Percentiles rank a stretch among this genome's conserved stretches.
phyloP scores from a whole-genome alignment of 2,329 filamentous ascomycete species.

The Pseudogymnoascus sp. region DNA sequence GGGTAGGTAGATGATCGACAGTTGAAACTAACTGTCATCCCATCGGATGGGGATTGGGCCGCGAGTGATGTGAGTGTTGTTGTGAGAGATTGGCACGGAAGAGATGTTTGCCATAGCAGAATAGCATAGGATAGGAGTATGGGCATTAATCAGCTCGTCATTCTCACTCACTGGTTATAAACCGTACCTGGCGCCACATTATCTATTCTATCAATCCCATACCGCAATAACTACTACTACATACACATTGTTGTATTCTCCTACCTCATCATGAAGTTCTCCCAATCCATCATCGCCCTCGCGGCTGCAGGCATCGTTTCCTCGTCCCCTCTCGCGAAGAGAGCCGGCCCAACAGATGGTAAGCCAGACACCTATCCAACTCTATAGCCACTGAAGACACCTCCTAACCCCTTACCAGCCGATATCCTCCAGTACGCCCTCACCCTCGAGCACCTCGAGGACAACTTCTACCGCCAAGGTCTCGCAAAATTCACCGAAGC shows the following conservation, averaged over 20 bases:
- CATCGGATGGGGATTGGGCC: background rate
- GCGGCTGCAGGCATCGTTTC: conserved; percentile 15
- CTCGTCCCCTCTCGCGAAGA: conserved; percentile 18
- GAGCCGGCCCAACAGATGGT: conserved; percentile 16
- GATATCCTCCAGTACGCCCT: conserved; percentile 41
- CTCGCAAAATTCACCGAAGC: conserved; percentile 48
- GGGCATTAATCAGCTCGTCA: background rate
- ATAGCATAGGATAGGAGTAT: background rate
- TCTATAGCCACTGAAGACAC: background rate
- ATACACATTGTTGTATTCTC: background rate
- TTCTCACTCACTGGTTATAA: background rate
- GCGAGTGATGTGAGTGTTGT: background rate
- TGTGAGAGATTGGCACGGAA: background rate
- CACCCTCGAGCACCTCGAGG: conserved; percentile 50
- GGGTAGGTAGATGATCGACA: background rate
- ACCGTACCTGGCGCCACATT: background rate
- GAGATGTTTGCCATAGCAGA: background rate
- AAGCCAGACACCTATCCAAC: background rate
- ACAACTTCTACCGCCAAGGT: conserved; percentile 54
- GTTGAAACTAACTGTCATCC: background rate
- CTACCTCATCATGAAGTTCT: conserved; percentile 20
- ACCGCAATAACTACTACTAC: background rate
- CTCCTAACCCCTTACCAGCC: conserved; percentile 3
- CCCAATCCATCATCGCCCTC: conserved; percentile 16
- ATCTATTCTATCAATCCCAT: background rate